Base-by-base conservation (phyloP, 2,329 filamentous ascomycete genomes). In the Esteya vermicola region DNA sequence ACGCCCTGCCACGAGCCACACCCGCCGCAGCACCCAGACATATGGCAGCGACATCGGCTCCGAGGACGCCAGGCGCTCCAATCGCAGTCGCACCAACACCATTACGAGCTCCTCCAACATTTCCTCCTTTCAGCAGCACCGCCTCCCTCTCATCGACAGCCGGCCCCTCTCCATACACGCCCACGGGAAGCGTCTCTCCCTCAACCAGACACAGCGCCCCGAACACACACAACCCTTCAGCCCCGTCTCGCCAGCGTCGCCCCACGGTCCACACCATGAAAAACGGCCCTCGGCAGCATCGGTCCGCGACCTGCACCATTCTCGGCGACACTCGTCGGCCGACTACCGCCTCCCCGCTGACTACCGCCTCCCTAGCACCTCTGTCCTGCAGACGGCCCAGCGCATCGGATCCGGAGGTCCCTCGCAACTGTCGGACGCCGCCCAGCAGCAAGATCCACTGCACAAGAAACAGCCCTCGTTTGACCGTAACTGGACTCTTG, bases 321-420 rank as follows among this genome's bases (percentile, higher is more conserved):
- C 81, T 31, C 75, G 86, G 32, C 80, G 86, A 43, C 86, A 93
- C 59, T 95, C 88, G 2, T 91, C 85, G 3, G 85, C 84, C 36
- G 85, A 93, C 49, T 81, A 78, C 54, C 69, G 75, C 38, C 56
- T 64, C 19, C 50, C 57, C n/a, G 85, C 84, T 36, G 85, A 93
- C 49, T 81, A 78, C 54, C 69, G 75, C 38, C 56, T 64, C 19
- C 50, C 57, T 9, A 57, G 59, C 36, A 53, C 57, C 12, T 52
- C 60, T 3, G 41, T 58, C 8, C 22, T 16, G 19, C 46, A 50
- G 20, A 51, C 51, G 32, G 47, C 51, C 9, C 63, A 64, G 6
- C 70, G 66, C 43, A 48, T 68, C 32, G 52, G 57, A 16, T 52
- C 58, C 20, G 63, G 62, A 45, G 63, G 62, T 28, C 59, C 62